Evolutionary conservation across 2,329 filamentous ascomycete genomes (phyloP).

Genomic region (Dendryphion nanum): DNA sequence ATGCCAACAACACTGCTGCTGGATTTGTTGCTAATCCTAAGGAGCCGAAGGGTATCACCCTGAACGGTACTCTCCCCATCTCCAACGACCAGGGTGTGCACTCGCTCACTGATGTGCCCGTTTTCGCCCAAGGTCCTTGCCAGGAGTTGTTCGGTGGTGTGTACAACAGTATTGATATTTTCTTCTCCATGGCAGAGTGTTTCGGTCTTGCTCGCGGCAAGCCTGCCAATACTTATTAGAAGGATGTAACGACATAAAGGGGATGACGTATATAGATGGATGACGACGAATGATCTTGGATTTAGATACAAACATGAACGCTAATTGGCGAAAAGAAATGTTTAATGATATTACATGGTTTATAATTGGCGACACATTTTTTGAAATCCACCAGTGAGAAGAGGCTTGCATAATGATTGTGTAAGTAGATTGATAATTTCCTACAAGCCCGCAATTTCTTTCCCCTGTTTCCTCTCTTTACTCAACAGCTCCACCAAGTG

Average conservation of each 20-base stretch:
- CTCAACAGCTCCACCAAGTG: too few species aligned
- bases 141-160: slow-evolving; percentile 72
- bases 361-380: not conserved
- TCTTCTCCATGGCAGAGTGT: slow-evolving; percentile 71
- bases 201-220: slow-evolving; percentile 49
- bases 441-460: too few species aligned
- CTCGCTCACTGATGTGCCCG: slow-evolving; percentile 44
- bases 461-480: too few species aligned
- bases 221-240: not conserved
- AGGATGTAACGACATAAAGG: not conserved
- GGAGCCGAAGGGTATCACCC: slow-evolving; percentile 63
- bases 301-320: not conserved
- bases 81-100: slow-evolving; percentile 57
- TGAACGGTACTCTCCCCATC: slow-evolving; percentile 73
- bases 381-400: not conserved
- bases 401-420: too few species aligned
- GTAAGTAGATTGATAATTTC: too few species aligned
- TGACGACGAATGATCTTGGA: not conserved
- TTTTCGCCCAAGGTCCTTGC: slow-evolving; percentile 77
- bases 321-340: not conserved
- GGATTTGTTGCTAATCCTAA: slow-evolving; percentile 68
- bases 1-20: slow-evolving; percentile 51
- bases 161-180: slow-evolving; percentile 70
- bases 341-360: not conserved
- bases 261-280: not conserved